Conservation (phyloP, 2,329 filamentous ascomycete species). For the Erysiphe pulchra region DNA sequence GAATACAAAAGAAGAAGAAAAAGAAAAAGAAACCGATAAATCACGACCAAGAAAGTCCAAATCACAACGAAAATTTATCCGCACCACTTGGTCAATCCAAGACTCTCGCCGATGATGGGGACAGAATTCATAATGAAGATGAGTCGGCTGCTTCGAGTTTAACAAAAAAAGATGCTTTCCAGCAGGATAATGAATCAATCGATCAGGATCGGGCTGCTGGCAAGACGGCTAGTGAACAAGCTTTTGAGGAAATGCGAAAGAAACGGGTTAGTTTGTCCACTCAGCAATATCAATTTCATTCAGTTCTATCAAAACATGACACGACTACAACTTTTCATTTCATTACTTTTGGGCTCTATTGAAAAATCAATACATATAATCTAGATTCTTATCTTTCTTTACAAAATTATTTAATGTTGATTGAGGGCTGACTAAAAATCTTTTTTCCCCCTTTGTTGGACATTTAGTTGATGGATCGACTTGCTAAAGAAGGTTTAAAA, state of each 20-base stretch:
- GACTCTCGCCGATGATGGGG: slow-evolving; percentile 4
- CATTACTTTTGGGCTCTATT: too few species aligned
- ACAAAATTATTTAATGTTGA: too few species aligned
- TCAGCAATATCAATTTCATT: not conserved
- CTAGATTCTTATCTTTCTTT: too few species aligned
- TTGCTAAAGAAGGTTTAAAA: slow-evolving; percentile 62
- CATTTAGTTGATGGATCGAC: slow-evolving; percentile 47
- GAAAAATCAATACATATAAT: too few species aligned
- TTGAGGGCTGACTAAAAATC: too few species aligned
- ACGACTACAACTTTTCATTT: too few species aligned
- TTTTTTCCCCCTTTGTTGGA: not conserved
- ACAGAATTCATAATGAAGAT: slow-evolving; percentile 3
- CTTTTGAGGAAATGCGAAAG: slow-evolving; percentile 54
- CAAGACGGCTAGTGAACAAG: slow-evolving; percentile 68
- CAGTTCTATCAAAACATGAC: too few species aligned
- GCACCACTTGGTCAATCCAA: slow-evolving; percentile 1
- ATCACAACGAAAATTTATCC: not conserved
- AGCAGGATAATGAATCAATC: too few species aligned
- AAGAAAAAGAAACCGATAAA: not conserved
- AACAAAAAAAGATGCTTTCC: slow-evolving; percentile 1
- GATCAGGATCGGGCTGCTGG: slow-evolving; percentile 13
- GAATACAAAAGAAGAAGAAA: slow-evolving; percentile 32
- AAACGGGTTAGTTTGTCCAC: slow-evolving; percentile 38
- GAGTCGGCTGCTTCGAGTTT: not conserved
- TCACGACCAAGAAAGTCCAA: not conserved